A percentile compares a stretch with the other conserved stretches of the same genome.
Evolutionary conservation across 164 flowering plant species (phyloP).

Genomic region (Liriodendron chinense): DNA sequence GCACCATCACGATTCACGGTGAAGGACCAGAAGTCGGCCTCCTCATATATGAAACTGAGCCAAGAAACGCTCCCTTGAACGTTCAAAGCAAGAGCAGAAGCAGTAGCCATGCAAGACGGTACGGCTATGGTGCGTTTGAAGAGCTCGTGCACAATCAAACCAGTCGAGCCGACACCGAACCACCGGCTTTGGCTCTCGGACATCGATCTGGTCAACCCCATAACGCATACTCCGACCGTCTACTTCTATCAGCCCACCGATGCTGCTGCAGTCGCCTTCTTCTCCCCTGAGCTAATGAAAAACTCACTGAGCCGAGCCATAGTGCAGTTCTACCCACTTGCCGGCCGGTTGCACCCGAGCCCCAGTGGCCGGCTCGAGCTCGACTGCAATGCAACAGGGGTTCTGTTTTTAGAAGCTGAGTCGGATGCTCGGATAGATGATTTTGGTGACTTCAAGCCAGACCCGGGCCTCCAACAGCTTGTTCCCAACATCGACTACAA

Average conservation of each 20-base stretch:
- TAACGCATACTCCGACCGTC: constrained; percentile 15
- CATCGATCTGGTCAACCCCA: constrained; percentile 8
- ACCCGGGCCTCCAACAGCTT: constrained; percentile 19
- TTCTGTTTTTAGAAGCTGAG: constrained; percentile 34
- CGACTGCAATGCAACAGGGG: constrained; percentile 43
- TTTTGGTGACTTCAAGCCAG: constrained; percentile 29
- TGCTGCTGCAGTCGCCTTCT: too few species aligned
- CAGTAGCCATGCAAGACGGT: background rate
- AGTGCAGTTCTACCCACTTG: constrained; percentile 41
- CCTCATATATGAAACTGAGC: too few species aligned
- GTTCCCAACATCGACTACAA: constrained; percentile 37
- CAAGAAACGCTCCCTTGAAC: too few species aligned
- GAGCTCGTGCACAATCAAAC: constrained; percentile 11
- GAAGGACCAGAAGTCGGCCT: too few species aligned
- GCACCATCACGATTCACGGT: too few species aligned
- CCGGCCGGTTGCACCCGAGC: constrained; percentile 37
- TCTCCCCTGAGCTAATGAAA: constrained; percentile 17
- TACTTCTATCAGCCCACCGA: constrained; percentile 23
- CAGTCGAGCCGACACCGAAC: constrained; percentile 12
- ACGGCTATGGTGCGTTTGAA: constrained; percentile 3
- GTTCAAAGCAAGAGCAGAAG: too few species aligned
- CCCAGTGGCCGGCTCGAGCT: constrained; percentile 39
- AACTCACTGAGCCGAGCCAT: constrained; percentile 27
- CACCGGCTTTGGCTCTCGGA: constrained; percentile 13
- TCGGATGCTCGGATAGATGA: constrained; percentile 24